Evolutionary conservation across 164 flowering plant genomes (phyloP).

Genomic region (Warburgia ugandensis): DNA sequence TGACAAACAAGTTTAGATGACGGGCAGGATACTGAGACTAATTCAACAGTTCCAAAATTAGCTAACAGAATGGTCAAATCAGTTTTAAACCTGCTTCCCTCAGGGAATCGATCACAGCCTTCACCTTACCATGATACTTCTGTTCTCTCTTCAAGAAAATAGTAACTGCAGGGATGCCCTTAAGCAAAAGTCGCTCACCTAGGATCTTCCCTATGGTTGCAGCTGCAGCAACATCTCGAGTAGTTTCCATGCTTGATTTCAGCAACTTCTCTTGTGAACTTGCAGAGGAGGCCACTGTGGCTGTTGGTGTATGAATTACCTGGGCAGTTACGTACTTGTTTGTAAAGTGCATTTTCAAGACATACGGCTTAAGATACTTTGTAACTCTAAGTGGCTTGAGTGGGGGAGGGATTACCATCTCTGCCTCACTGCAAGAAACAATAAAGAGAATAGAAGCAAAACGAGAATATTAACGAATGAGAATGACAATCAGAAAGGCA

Average conservation of each 20-base stretch:
- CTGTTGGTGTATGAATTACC: slow-evolving; percentile 76
- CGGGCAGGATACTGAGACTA: too few species aligned
- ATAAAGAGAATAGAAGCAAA: neutral
- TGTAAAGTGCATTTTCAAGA: slow-evolving; percentile 77
- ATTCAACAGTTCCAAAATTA: too few species aligned
- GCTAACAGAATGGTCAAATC: too few species aligned
- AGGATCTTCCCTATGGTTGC: slow-evolving; percentile 67
- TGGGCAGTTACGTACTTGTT: slow-evolving; percentile 76
- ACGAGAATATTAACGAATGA: too few species aligned
- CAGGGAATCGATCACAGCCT: slow-evolving; percentile 68
- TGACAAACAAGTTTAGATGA: too few species aligned
- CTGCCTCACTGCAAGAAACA: slow-evolving; percentile 10
- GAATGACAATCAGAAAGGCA: too few species aligned
- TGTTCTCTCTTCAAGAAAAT: slow-evolving; percentile 60
- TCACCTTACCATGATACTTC: slow-evolving; percentile 79
- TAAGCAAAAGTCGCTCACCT: slow-evolving; percentile 57
- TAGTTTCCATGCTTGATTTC: slow-evolving; percentile 42
- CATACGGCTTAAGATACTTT: slow-evolving; percentile 70
- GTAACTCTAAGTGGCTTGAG: slow-evolving; percentile 46
- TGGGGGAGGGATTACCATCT: slow-evolving; percentile 79
- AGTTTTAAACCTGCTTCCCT: slow-evolving; percentile 63
- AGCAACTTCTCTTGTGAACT: slow-evolving; percentile 75
- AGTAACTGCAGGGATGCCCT: slow-evolving; percentile 66
- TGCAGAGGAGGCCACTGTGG: slow-evolving; percentile 71
- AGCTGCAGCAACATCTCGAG: slow-evolving; percentile 80